Evolutionary conservation across 2,329 filamentous ascomycete species (phyloP).

Genomic region (Hymenoscyphus albidus): DNA sequence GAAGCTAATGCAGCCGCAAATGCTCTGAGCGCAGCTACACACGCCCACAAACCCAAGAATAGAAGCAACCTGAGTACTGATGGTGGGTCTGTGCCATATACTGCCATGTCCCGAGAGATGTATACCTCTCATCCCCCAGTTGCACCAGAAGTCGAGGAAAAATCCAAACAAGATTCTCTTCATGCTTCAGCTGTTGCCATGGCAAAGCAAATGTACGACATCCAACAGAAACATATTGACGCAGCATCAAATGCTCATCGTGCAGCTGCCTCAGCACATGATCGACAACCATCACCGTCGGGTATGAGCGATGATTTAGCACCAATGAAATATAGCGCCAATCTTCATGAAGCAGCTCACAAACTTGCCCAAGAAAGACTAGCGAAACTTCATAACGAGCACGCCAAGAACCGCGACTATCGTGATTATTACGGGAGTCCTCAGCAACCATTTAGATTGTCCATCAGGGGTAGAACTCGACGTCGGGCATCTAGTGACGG

Average conservation of each 20-base stretch:
- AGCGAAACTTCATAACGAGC: constrained; percentile 72
- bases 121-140: constrained; percentile 74
- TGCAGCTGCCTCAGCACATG: constrained; percentile 34
- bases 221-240: constrained; percentile 54
- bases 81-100: constrained; percentile 63
- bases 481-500: constrained; percentile 66
- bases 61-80: constrained; percentile 36
- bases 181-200: constrained; percentile 83
- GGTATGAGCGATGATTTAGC: constrained; percentile 39
- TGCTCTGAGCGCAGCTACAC: constrained; percentile 69
- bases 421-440: constrained; percentile 70
- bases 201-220: constrained; percentile 80
- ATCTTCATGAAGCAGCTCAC: constrained; percentile 81
- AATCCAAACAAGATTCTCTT: constrained; percentile 65
- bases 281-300: constrained; percentile 34
- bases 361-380: constrained; percentile 80
- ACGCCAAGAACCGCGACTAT: constrained; percentile 58
- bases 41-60: constrained; percentile 41
- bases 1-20: constrained; percentile 59
- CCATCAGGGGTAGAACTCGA: constrained; percentile 53
- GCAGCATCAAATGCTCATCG: constrained; percentile 27
- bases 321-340: constrained; percentile 49
- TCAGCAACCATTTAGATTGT: constrained; percentile 47
- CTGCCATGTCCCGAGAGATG: constrained; percentile 68
- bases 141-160: constrained; percentile 68